Evolutionary conservation across 208 protist genomes (phyloP), one percentile per base, ranked within the genome.

Genomic region (Crithidia acanthocephali): DNA sequence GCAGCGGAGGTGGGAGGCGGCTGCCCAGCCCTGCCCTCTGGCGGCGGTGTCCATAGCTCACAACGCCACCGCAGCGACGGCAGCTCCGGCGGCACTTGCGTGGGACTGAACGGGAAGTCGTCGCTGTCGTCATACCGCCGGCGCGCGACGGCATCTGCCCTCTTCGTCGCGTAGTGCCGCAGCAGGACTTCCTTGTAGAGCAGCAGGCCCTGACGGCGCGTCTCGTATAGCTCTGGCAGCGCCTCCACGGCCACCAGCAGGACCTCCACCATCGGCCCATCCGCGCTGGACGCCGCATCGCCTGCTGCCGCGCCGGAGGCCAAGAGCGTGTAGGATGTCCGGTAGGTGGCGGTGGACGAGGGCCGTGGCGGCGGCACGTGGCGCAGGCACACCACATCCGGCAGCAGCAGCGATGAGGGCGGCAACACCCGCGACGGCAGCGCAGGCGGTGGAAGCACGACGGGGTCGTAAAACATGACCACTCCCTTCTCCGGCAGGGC

Each of bases 191-290:
- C 23, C 33, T 37, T 61, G 47, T 65, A 65, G 16, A 72, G 44
- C 57, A 57, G 0, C 57, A 72, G 25, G 2, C 67, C 67, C n/a
- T 48, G 56, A 2, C 58, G 42, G 7, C 67, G 67, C 10, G 45
- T 61, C 33, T 50, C 45, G 18, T 30, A 52, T 33, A 72, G 57
- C 47, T 62, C 67, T n/a, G 67, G 67, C 48, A 64, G 32, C 8
- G 40, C 20, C 57, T 72, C 67, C 67, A 72, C 56, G 0, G 67
- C 55, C n/a, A 72, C 30, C 15, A 72, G 47, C 56, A 65, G 10
- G 33, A 72, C 20, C 44, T 64, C 56, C 13, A 58, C 67, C 2
- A 57, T 44, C 8, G 56, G 56, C 13, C 40, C 64, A 28, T 69
- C 52, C 15, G 52, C 10, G 52, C 18, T 56, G 27, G 35, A 3